A percentile compares a stretch with the other conserved stretches of the same genome.
phyloP scores from a whole-genome alignment of 2,329 filamentous ascomycete species.

The Lasiodiplodia sp. region DNA sequence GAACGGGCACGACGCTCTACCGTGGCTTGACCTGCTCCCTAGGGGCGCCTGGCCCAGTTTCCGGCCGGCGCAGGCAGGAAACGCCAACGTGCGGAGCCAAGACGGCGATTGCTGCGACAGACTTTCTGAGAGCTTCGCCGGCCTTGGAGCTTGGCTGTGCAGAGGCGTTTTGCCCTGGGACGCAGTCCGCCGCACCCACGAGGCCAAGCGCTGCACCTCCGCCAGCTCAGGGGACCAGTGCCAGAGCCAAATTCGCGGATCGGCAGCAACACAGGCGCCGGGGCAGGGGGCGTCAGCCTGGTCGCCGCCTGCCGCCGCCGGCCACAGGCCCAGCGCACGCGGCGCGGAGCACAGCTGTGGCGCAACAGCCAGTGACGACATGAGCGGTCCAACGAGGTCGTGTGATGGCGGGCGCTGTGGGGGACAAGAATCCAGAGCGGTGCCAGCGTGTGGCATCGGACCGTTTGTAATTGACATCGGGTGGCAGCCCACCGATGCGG shows the following conservation, averaged over 20 bases:
- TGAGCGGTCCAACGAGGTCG: neutral
- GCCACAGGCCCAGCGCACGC: neutral
- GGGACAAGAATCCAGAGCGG: neutral
- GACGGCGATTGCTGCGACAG: neutral
- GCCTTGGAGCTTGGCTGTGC: conserved; percentile 4
- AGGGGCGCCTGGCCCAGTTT: neutral
- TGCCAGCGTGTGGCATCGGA: neutral
- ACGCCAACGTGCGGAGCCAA: conserved; percentile 11
- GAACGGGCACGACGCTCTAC: neutral
- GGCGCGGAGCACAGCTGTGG: conserved; percentile 11
- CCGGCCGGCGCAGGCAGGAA: conserved; percentile 2
- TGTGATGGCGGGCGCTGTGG: conserved; percentile 10
- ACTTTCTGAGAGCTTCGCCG: neutral
- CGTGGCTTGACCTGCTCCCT: conserved; percentile 6
- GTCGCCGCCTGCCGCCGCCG: neutral
- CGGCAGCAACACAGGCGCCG: neutral
- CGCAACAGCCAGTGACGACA: conserved; percentile 6
- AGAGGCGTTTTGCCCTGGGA: conserved; percentile 5
- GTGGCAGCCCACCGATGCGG: neutral
- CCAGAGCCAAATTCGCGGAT: conserved; percentile 9
- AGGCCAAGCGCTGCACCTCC: conserved; percentile 1
- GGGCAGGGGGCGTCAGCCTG: neutral
- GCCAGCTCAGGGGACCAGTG: conserved; percentile 18
- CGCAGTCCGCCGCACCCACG: conserved; percentile 19
- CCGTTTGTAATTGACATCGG: neutral